Evolutionary conservation across 768 basidiomycete species (phyloP), one percentile per base, ranked within the genome.

Genomic region (Fomitopsis serialis): DNA sequence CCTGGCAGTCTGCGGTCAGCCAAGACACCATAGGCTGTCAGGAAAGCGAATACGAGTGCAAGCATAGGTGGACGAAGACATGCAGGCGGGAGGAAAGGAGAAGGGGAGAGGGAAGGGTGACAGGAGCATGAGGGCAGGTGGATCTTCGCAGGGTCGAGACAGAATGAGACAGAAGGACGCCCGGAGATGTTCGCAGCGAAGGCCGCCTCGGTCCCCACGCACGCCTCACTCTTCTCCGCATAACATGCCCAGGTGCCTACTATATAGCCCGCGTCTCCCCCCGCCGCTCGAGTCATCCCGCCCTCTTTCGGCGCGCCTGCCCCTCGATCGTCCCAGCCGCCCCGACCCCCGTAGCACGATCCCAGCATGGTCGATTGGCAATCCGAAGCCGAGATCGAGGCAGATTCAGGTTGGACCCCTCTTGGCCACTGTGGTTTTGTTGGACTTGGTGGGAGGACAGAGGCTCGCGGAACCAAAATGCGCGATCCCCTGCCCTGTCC

Each of bases 341-440:
- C 15, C 40, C 40, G 40, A 17, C 23, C 21, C 22, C 50, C 19
- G 17, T 37, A 56, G 42, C 53, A n/a, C n/a, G n/a, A n/a, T n/a
- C n/a, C 29, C 57, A 60, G 53, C 35, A 77, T 77, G 76, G 65
- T 66, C 49, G 54, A 73, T 53, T 77, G 76, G 75, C 58, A 68
- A 43, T 76, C 76, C 11, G 60, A 66, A 34, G 53, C 61, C 10
- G 67, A 74, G 60, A 57, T 76, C 45, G 68, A 63, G 22, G 64
- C 56, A 19, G 74, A 76, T 54, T 56, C 64, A 10, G 56, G 74
- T 75, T 45, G 42, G 74, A 4, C 19, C 6, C 37, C 37, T 15
- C 29, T 32, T 32, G 37, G 5, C 37, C 37, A 40, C 57, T 9
- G n/a, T 25, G 29, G 22, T 17, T 6, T 22, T 40, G 37, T 15